Conservation (phyloP, 2,329 filamentous ascomycete genomes). For the Cercospora sp. region DNA sequence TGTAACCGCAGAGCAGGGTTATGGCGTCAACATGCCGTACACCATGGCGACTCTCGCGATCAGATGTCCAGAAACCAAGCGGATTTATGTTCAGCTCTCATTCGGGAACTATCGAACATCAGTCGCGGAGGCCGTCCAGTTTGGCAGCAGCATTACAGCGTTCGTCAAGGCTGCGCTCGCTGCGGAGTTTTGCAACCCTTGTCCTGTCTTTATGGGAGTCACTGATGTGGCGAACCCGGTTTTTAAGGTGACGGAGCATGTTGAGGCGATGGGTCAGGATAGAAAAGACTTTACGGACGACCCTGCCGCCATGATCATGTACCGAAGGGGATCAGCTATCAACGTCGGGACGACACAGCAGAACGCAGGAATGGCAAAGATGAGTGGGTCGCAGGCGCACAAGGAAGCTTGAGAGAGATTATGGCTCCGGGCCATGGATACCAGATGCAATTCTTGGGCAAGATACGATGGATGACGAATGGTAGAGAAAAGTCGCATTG, state of each 20-base stretch:
- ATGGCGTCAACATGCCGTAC: not conserved
- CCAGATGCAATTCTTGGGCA: not conserved
- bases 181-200: not conserved
- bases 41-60: not conserved
- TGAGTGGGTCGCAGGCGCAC: not conserved
- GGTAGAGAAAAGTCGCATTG: not conserved
- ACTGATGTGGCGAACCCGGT: not conserved
- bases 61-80: not conserved
- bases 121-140: not conserved
- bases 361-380: not conserved
- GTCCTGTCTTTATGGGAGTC: not conserved
- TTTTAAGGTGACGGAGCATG: not conserved
- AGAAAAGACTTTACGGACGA: not conserved
- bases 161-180: constrained; percentile 1
- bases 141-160: not conserved
- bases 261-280: not conserved
- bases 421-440: not conserved
- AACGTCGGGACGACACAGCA: not conserved
- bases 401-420: not conserved
- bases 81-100: not conserved
- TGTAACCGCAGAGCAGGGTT: not conserved
- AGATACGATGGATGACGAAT: not conserved
- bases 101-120: not conserved
- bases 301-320: not conserved
- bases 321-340: not conserved